Conservation (phyloP, 1,139 yeast genomes). For the Suhomyces taliae region DNA sequence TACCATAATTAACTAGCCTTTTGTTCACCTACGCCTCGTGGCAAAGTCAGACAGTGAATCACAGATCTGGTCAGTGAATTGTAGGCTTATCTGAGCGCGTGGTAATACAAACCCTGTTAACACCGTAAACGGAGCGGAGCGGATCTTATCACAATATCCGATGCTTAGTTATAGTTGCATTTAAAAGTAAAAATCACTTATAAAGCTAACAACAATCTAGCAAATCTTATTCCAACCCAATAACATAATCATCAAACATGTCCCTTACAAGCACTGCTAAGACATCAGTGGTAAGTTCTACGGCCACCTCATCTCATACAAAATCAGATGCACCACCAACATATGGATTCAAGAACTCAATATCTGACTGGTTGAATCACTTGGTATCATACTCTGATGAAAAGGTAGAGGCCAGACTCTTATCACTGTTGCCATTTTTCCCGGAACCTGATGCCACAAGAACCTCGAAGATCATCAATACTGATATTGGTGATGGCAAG, state of each 20-base stretch:
- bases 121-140: too few relatives aligned
- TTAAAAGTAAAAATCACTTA: too few relatives aligned
- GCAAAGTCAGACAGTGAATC: too few relatives aligned
- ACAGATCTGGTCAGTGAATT: too few relatives aligned
- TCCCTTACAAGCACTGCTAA: not conserved
- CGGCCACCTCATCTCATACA: not conserved
- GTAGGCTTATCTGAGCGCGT: too few relatives aligned
- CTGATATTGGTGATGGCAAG: slow-evolving; percentile 26
- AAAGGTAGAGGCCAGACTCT: slow-evolving; percentile 31
- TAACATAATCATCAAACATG: not conserved
- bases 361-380: slow-evolving; percentile 42
- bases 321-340: not conserved
- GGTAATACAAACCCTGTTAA: too few relatives aligned
- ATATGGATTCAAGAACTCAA: slow-evolving; percentile 32
- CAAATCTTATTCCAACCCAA: too few relatives aligned
- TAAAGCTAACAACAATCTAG: too few relatives aligned
- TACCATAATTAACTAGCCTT: too few relatives aligned
- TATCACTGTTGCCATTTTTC: slow-evolving; percentile 56
- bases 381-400: slow-evolving; percentile 28
- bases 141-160: too few relatives aligned
- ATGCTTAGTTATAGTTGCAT: too few relatives aligned
- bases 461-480: slow-evolving; percentile 46
- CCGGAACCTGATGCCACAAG: slow-evolving; percentile 56
- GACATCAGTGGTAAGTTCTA: not conserved
- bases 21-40: too few relatives aligned